These are phyloP conservation scores for Podaxis sp. DNA, from an alignment of 768 basidiomycete species.

Conservation along the genomic window DNA sequence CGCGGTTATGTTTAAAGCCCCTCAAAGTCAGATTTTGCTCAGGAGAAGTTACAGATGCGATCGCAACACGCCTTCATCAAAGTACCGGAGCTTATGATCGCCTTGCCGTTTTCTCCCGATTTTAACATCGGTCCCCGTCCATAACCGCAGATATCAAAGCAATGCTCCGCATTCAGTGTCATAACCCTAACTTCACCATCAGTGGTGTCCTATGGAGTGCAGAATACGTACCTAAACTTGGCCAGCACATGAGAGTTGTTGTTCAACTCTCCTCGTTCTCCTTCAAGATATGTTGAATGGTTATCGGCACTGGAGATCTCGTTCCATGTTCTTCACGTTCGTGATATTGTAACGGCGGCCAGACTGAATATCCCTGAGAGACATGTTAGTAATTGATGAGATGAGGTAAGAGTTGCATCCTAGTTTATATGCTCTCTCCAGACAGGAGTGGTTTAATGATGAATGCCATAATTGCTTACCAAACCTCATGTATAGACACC, in stretches of 20 bases:
- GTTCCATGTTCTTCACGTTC: no score
- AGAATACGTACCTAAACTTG: conserved; percentile 19
- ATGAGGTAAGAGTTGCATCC: no score
- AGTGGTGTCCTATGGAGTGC: neutral
- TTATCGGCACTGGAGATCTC: no score
- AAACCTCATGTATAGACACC: no score
- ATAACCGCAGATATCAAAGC: conserved; percentile 36
- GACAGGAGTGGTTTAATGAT: neutral
- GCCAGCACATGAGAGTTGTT: neutral
- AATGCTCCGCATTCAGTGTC: conserved; percentile 26
- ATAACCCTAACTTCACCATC: conserved; percentile 26
- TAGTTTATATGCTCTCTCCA: no score
- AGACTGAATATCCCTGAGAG: no score
- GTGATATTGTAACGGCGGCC: no score
- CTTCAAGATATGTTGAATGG: conserved; percentile 25
- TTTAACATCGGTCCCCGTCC: conserved; percentile 34
- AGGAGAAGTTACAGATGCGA: no score
- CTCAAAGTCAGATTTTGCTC: conserved; percentile 6
- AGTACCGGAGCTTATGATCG: conserved; percentile 30
- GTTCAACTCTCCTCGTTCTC: conserved; percentile 16
- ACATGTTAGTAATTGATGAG: no score
- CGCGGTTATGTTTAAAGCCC: neutral
- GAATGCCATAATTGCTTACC: neutral
- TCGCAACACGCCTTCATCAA: conserved; percentile 14
- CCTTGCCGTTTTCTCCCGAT: conserved; percentile 38